phyloP scores from a whole-genome alignment of 169 alveolate genomes.

The Cryptosporidium bovis region DNA sequence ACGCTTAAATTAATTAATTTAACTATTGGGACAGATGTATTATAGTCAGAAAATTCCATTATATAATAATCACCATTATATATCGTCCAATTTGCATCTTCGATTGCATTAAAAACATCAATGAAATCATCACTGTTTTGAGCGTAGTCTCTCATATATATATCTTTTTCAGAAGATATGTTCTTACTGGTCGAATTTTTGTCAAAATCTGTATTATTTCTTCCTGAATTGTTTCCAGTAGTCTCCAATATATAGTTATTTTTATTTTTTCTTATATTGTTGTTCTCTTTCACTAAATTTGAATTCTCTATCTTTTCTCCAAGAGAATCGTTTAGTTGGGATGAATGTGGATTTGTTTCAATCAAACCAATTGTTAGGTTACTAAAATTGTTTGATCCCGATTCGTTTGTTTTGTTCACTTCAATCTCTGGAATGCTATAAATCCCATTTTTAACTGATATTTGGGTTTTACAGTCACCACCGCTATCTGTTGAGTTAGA shows the following conservation, averaged over 20 bases:
- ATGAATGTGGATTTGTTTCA: too few relatives aligned
- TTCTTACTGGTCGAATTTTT: not conserved
- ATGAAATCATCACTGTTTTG: constrained; percentile 17
- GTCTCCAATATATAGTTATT: constrained; percentile 3
- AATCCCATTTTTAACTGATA: too few relatives aligned
- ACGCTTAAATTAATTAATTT: constrained; percentile 61
- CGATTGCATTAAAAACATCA: constrained; percentile 32
- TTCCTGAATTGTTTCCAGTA: not conserved
- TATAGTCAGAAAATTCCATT: constrained; percentile 41
- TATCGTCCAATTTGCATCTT: constrained; percentile 46
- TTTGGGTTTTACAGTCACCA: too few relatives aligned
- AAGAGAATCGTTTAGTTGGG: too few relatives aligned
- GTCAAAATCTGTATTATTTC: not conserved
- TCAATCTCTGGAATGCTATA: too few relatives aligned
- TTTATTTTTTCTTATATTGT: too few relatives aligned
- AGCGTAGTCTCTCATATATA: constrained; percentile 17
- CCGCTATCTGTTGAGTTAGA: too few relatives aligned
- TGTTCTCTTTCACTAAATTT: too few relatives aligned
- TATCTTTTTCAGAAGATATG: not conserved
- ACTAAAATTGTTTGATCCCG: too few relatives aligned
- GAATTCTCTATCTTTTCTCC: too few relatives aligned
- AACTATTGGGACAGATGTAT: constrained; percentile 47
- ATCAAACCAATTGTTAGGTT: too few relatives aligned
- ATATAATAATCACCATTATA: constrained; percentile 61
- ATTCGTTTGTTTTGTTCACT: too few relatives aligned